Evolutionary conservation across 495 filamentous ascomycete genomes (phyloP), one percentile per base, ranked within the genome.

Genomic region (Daldinia grandis): DNA sequence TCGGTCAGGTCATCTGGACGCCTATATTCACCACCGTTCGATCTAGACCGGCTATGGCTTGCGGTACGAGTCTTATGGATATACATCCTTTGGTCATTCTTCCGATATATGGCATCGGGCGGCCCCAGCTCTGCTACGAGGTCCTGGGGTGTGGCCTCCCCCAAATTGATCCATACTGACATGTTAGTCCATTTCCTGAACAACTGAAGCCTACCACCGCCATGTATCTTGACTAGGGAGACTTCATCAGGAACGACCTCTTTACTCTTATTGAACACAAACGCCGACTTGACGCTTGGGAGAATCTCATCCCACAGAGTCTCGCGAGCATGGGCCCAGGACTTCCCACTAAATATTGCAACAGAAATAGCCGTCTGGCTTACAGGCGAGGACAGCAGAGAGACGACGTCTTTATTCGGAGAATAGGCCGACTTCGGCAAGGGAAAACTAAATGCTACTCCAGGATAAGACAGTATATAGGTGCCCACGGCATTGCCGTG

Each of bases 41-140:
- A 76, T 77, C 85, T 73, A 56, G 81, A 72, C 73, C 81, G 72
- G 61, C 79, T 79, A 54, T 81, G 79, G 51, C 83, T 85, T 28
- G 82, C 80, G 12, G 81, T 78, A 8, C 83, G 83, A 53, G 82
- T 81, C 70, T 88, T 89, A 78, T 98, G 95, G 47, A 97, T 95
- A n/a, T 92, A 92, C 77, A 98, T 90, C 37, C 92, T 86, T 72
- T 93, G 90, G 76, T 97, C 95, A 76, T 93, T 92, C 84, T 97
- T 98, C 68, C 92, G 86, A 78, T 97, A 97, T 37, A 96, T 96
- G 19, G 94, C 92, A 80, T 97, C 93, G n/a, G 95, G 95, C 3
- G 95, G 92, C 0, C 95, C 95, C 28, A 99, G 87, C 66, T 97
- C 94, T 40, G 90, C 87, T 24, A 98, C 87, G 4, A 99, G 82